These are phyloP conservation scores for Cercospora sp. DNA, from an alignment of 2,329 filamentous ascomycete genomes.

Conservation along the genomic window DNA sequence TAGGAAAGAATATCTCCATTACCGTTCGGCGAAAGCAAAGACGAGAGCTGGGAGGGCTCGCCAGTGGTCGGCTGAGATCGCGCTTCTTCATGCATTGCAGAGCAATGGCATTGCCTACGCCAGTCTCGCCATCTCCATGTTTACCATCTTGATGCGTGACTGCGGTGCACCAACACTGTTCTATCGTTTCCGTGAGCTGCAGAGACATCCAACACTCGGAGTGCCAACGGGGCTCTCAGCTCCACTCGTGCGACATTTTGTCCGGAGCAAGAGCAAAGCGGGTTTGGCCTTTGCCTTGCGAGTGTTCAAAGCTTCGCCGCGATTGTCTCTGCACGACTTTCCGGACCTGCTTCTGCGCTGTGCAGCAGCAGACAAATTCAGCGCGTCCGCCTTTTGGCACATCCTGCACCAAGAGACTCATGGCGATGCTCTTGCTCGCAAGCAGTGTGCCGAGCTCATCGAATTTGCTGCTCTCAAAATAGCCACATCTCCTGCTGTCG, in stretches of 20 bases:
- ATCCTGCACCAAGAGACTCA: slow-evolving; percentile 27
- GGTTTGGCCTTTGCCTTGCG: background rate
- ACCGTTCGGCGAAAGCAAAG: background rate
- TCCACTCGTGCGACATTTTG: slow-evolving; percentile 9
- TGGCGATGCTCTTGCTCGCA: slow-evolving; percentile 6
- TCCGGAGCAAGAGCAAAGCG: background rate
- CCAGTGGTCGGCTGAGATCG: background rate
- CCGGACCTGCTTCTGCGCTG: slow-evolving; percentile 3
- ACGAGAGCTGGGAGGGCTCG: background rate
- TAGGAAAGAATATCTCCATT: background rate
- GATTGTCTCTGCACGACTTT: background rate
- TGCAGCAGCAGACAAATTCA: background rate
- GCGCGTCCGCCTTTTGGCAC: slow-evolving; percentile 24
- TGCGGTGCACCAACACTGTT: slow-evolving; percentile 1
- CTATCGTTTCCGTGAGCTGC: slow-evolving; percentile 8
- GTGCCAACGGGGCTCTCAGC: slow-evolving; percentile 4
- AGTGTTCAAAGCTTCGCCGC: slow-evolving; percentile 4
- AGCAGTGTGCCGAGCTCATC: slow-evolving; percentile 41
- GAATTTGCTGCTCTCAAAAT: slow-evolving; percentile 49
- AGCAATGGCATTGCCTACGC: slow-evolving; percentile 5
- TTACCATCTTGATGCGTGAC: background rate
- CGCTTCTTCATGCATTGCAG: slow-evolving; percentile 14
- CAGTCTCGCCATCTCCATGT: background rate
- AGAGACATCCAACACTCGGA: slow-evolving; percentile 4
- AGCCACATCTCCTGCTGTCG: slow-evolving; percentile 41